Conservation (phyloP, 768 basidiomycete species). For the Cystobasidiopsis lactophilus region DNA sequence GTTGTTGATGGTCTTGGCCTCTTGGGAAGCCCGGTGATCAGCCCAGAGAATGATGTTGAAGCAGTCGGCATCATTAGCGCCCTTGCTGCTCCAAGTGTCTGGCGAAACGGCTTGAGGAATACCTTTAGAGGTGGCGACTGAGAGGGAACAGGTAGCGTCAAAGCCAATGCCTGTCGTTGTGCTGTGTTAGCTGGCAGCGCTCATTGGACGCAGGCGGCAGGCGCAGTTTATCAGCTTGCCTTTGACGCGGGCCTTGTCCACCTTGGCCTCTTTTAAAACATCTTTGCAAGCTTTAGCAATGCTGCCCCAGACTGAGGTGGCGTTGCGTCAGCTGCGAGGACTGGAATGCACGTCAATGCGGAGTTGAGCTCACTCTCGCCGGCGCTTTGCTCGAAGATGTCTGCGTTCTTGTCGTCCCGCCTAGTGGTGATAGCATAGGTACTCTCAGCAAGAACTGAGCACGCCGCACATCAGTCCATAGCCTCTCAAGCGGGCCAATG, state of each 20-base stretch:
- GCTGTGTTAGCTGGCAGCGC: too few species aligned
- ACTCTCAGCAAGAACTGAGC: conserved; percentile 47
- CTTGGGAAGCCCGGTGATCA: conserved; percentile 78
- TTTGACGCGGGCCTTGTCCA: conserved; percentile 43
- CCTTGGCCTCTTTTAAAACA: conserved; percentile 38
- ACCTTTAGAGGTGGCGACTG: conserved; percentile 55
- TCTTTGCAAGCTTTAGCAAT: conserved; percentile 24
- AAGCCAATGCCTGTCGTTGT: conserved; percentile 41
- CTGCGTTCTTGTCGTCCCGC: conserved; percentile 60
- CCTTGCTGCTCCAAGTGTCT: conserved; percentile 30
- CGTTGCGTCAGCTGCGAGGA: too few species aligned
- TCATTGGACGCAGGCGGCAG: too few species aligned
- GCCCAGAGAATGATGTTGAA: conserved; percentile 89
- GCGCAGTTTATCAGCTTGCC: conserved; percentile 29
- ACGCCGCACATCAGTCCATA: conserved; percentile 34
- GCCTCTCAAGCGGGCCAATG: conserved; percentile 10
- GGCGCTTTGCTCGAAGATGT: conserved; percentile 93
- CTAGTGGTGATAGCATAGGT: conserved; percentile 65
- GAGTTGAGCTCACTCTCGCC: conserved; percentile 63
- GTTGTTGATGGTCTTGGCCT: conserved; percentile 71
- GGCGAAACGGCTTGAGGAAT: conserved; percentile 52
- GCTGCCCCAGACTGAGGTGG: conserved; percentile 18
- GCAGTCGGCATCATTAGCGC: too few species aligned
- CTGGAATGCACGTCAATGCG: too few species aligned
- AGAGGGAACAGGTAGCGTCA: conserved; percentile 90